These are phyloP conservation scores for Schrenkiella parvula DNA, from an alignment of 345 rosid genomes.

Conservation along the genomic window DNA sequence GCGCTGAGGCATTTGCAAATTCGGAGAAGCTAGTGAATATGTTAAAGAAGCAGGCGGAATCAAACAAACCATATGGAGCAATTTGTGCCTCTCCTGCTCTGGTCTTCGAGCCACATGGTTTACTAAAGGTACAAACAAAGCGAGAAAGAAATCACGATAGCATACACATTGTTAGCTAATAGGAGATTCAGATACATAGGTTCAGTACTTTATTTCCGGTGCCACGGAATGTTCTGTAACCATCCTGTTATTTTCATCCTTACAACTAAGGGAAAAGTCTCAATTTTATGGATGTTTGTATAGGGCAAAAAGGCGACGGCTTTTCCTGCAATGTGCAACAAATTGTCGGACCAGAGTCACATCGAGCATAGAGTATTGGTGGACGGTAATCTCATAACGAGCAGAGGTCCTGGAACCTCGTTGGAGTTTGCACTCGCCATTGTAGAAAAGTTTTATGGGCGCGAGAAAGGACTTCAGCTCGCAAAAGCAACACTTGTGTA, in stretches of 20 bases:
- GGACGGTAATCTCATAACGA: conserved; percentile 88
- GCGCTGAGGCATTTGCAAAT: conserved; percentile 83
- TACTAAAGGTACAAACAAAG: conserved; percentile 61
- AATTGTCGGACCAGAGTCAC: conserved; percentile 72
- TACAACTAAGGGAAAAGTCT: not conserved
- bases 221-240: not conserved
- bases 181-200: not conserved
- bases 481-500: conserved; percentile 61
- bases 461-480: conserved; percentile 63
- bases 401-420: conserved; percentile 93
- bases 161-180: not conserved
- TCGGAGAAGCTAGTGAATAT: conserved; percentile 72
- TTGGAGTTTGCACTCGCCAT: conserved; percentile 79
- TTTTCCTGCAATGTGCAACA: conserved; percentile 76
- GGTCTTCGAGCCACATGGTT: conserved; percentile 84
- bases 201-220: not conserved
- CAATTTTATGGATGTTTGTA: not conserved
- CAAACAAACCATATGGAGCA: conserved; percentile 86
- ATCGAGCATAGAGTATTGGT: conserved; percentile 73
- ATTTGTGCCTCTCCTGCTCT: conserved; percentile 95
- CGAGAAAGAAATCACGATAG: not conserved
- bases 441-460: conserved; percentile 77
- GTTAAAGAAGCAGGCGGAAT: conserved; percentile 71
- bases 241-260: not conserved
- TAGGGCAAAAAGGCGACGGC: conserved; percentile 97